A percentile compares a stretch with the other conserved stretches of the same genome.
These are phyloP conservation scores for Ophiostoma populinum DNA, from an alignment of 2,329 filamentous ascomycete genomes.

Conservation along the genomic window DNA sequence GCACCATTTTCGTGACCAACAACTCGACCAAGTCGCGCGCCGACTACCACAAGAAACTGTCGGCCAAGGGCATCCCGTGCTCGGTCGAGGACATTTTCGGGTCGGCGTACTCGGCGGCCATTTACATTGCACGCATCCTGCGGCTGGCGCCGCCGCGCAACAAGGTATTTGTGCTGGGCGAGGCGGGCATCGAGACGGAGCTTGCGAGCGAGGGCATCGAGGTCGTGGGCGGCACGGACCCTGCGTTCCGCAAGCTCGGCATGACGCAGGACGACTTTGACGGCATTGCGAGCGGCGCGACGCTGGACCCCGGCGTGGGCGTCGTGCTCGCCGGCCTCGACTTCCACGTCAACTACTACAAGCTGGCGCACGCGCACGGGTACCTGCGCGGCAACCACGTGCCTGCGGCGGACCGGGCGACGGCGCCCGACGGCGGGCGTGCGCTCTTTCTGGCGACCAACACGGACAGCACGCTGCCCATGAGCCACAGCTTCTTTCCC, in stretches of 20 bases:
- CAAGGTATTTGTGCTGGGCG: slow-evolving; percentile 89
- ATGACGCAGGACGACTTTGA: slow-evolving; percentile 68
- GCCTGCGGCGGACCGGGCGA: slow-evolving; percentile 39
- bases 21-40: slow-evolving; percentile 92
- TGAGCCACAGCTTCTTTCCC: slow-evolving; percentile 68
- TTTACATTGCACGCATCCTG: slow-evolving; percentile 91
- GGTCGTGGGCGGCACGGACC: slow-evolving; percentile 77
- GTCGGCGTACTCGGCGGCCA: slow-evolving; percentile 82
- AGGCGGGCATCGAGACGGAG: slow-evolving; percentile 81
- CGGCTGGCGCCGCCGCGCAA: slow-evolving; percentile 60
- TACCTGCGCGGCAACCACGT: slow-evolving; percentile 54
- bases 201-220: slow-evolving; percentile 61
- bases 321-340: slow-evolving; percentile 82
- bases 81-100: slow-evolving; percentile 85
- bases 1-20: slow-evolving; percentile 91
- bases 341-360: slow-evolving; percentile 91
- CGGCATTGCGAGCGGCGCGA: slow-evolving; percentile 54
- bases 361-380: slow-evolving; percentile 68
- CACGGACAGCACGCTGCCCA: slow-evolving; percentile 75
- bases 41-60: slow-evolving; percentile 87
- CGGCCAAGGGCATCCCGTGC: slow-evolving; percentile 61
- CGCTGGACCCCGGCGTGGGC: slow-evolving; percentile 75
- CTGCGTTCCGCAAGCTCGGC: slow-evolving; percentile 50
- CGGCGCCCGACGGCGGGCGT: slow-evolving; percentile 61
- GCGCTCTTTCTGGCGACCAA: slow-evolving; percentile 89